phyloP scores from a whole-genome alignment of 495 filamentous ascomycete genomes.

The Platismatia glauca region DNA sequence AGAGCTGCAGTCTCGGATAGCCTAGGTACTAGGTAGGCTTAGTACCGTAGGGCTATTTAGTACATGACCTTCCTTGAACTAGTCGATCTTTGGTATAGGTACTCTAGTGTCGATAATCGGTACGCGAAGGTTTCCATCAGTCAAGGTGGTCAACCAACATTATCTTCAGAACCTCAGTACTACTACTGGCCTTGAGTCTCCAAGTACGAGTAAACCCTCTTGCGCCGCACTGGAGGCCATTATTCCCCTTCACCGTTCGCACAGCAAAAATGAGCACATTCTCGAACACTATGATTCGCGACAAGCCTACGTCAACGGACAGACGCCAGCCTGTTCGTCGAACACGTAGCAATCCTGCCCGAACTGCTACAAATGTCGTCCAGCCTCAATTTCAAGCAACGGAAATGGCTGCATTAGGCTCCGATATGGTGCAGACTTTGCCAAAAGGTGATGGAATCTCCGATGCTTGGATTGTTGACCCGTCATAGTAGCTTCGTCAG shows the following conservation, averaged over 20 bases:
- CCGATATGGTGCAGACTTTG: too few species aligned
- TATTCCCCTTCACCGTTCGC: slow-evolving; percentile 11
- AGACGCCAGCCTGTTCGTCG: slow-evolving; percentile 49
- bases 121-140: not conserved
- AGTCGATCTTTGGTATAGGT: too few species aligned
- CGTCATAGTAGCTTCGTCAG: too few species aligned
- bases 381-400: too few species aligned
- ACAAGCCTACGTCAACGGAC: slow-evolving; percentile 26
- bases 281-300: slow-evolving; percentile 15
- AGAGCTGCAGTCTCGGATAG: too few species aligned
- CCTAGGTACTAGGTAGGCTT: too few species aligned
- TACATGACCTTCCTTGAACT: too few species aligned
- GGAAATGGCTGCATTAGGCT: too few species aligned
- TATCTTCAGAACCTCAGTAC: not conserved
- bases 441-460: too few species aligned
- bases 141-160: not conserved
- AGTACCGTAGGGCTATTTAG: too few species aligned
- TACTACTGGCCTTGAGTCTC: not conserved
- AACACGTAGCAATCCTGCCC: slow-evolving; percentile 52
- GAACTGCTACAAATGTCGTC: slow-evolving; percentile 48
- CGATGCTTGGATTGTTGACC: too few species aligned
- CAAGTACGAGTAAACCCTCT: not conserved
- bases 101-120: too few species aligned
- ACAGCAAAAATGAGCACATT: slow-evolving; percentile 20
- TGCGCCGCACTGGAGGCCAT: slow-evolving; percentile 5